Evolutionary conservation across 1,284 basidiomycete genomes (phyloP), one percentile per base, ranked within the genome.

Genomic region (Sanghuangporus baumii): DNA sequence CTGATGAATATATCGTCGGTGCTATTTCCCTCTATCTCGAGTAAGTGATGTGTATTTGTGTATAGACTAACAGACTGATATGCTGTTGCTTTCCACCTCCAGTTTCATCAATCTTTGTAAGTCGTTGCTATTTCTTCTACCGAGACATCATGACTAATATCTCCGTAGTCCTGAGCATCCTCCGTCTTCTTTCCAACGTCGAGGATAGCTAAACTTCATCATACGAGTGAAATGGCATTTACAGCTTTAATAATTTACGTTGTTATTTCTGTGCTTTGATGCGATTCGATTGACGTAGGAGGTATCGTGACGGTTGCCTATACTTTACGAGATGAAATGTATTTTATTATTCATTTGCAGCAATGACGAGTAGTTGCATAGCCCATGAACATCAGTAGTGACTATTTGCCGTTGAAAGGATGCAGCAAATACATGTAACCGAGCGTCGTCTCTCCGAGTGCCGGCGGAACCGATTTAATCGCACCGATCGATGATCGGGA

Each of bases 21-120:
- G 82, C 89, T 52, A 88, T 96, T 72, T 89, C 86, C 67, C 84
- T 96, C 43, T 96, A 94, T 74, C 87, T 94, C 63, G 92, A 94
- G 87, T 89, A 72, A 67, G 83, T 81, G 18, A 0, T 14, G 1
- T 47, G 11, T 43, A 11, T 20, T 20, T 47, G 6, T 57, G 16
- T 37, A 38, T 3, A 31, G 14, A 36, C 1, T 8, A 14, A n/a
- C 6, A 31, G 18, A 36, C 34, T 54, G 52, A 54, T n/a, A 18
- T 54, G 55, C 18, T 48, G 41, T 59, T 41, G 37, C 23, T 63
- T 31, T 61, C 57, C 66, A 18, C 20, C 12, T 34, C 9, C 58
- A 85, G 84, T 69, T 88, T 89, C 70, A 79, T 89, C 72, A 89
- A 93, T 70, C 81, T 94, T 59, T 94, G 85, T 87, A 74, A 74